A percentile compares a stretch with the other conserved stretches of the same genome.
phyloP scores from a whole-genome alignment of 768 basidiomycete genomes.

The Hygrophorus russula region DNA sequence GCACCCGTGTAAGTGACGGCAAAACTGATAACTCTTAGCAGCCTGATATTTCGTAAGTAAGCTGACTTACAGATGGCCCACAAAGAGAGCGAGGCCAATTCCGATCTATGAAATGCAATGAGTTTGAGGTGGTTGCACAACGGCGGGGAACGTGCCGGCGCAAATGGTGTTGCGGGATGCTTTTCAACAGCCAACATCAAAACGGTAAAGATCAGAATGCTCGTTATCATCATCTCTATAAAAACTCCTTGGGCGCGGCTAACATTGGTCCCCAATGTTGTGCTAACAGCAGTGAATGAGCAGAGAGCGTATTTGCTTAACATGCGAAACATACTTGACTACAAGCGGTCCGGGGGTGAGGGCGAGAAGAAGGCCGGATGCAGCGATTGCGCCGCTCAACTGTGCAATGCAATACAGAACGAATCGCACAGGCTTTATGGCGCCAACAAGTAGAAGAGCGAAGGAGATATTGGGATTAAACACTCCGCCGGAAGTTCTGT shows the following conservation, averaged over 20 bases:
- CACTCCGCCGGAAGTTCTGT: slow-evolving; percentile 4
- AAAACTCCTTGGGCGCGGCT: slow-evolving; percentile 51
- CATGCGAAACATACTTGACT: slow-evolving; percentile 33
- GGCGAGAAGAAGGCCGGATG: slow-evolving; percentile 40
- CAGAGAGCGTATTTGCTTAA: neutral
- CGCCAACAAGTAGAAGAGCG: slow-evolving; percentile 46
- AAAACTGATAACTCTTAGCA: slow-evolving; percentile 26
- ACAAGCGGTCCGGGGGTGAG: slow-evolving; percentile 43
- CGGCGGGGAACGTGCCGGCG: slow-evolving; percentile 31
- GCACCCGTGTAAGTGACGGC: slow-evolving; percentile 55
- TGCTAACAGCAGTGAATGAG: slow-evolving; percentile 23
- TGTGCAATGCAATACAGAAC: slow-evolving; percentile 53
- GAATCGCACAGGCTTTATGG: slow-evolving; percentile 43
- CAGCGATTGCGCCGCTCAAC: slow-evolving; percentile 46
- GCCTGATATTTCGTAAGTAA: neutral
- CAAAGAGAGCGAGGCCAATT: slow-evolving; percentile 55
- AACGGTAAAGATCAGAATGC: slow-evolving; percentile 47
- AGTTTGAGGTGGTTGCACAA: neutral
- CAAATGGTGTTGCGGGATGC: slow-evolving; percentile 52
- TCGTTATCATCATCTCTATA: slow-evolving; percentile 63
- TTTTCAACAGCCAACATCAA: slow-evolving; percentile 69
- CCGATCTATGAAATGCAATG: slow-evolving; percentile 35
- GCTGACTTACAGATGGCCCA: slow-evolving; percentile 43
- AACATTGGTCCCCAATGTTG: slow-evolving; percentile 30
- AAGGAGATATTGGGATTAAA: slow-evolving; percentile 50